Base-by-base conservation (phyloP, 2,329 filamentous ascomycete species). In the Alternaria dauci region DNA sequence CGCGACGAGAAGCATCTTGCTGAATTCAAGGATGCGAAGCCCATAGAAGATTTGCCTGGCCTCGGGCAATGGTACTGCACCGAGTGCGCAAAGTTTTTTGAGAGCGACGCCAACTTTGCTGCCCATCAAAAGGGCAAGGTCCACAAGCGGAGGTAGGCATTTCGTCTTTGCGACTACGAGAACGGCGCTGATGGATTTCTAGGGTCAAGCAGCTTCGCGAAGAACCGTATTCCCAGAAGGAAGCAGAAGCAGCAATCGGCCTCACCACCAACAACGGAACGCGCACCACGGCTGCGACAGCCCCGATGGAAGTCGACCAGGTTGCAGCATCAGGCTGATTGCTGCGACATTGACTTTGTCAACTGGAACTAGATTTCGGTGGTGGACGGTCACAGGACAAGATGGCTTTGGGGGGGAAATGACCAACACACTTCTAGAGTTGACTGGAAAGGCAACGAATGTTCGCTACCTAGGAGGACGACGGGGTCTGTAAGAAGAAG, bases 81-180 rank as follows among this genome's bases (percentile, higher is more conserved):
- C 16, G 91, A 97, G 80, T 99, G 95, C 79, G 91, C 95, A 65
- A 98, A 96, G 82, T 98, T 92, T 90, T 98, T 96, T 78, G 94
- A 98, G 78, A 91, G 89, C 51, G 91, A 95, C 68, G 79, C 86
- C 71, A 96, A 92, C 70, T 82, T 96, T 59, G 83, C 85, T 36
- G 84, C 87, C 28, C 95, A 99, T 80, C 84, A 85, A 58, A 92
- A 91, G 78, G 93, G 92, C 71, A 99, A 97, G 82, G 92, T 92
- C 66, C 95, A 99, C 81, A 97, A 94, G 86, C 88, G 93, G 83
- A 91, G 91, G 92, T 93, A 66, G 79, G 73, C 51, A 11, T 1
- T 3, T 11, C 20, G 30, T 28, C 8, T 16, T 4, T 8, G 18
- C 11, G 14, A 28, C 6, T 30, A 23, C 23, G 28, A 42, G 36